Evolutionary conservation across 2,329 filamentous ascomycete species (phyloP), one percentile per base, ranked within the genome.

Genomic region (Capronia americana): DNA sequence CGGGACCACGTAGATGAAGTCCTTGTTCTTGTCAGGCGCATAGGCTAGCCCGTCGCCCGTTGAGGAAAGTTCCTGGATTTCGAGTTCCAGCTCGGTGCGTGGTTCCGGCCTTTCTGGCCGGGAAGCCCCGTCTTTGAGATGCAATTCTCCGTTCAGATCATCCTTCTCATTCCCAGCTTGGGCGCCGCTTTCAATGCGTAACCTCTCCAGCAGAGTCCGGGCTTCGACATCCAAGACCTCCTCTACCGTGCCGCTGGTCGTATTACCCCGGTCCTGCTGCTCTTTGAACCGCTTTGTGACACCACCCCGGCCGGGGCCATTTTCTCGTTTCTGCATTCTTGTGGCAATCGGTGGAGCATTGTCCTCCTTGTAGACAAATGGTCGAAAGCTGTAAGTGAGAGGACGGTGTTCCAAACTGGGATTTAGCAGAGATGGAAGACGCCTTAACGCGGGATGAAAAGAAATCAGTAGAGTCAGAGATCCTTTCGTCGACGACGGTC

Each of bases 1-100:
- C 3, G 94, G 93, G 1, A 98, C 90, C 77, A 97, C 79, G 80
- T 90, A 84, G 63, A 86, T 81, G 41, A 66, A 64, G 48, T 70
- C 61, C n/a, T 82, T 83, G 66, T 87, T 85, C 2, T 20, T 38
- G 32, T 28, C 32, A 30, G 87, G 80, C n/a, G 87, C 86, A 65
- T 92, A 82, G 3, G 91, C 95, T 63, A 99, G 85, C 2, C 92
- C 95, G 72, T 98, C 95, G 61, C 95, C 95, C 0, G 92, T 97
- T 0, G 94, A 98, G 0, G 94, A 96, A 38, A 98, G 83, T 71
- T 91, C 87, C 6, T 88, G 79, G 65, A 98, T 89, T n/a, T 90
- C 88, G 48, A 98, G 86, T 61, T 97, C 89, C 48, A 95, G 87
- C 76, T 96, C 92, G 0, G 63, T 66, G 4, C 54, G 54, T 7